Base-by-base conservation (phyloP, 148 eudicot genomes). In the Chenopodium berlandieri region DNA sequence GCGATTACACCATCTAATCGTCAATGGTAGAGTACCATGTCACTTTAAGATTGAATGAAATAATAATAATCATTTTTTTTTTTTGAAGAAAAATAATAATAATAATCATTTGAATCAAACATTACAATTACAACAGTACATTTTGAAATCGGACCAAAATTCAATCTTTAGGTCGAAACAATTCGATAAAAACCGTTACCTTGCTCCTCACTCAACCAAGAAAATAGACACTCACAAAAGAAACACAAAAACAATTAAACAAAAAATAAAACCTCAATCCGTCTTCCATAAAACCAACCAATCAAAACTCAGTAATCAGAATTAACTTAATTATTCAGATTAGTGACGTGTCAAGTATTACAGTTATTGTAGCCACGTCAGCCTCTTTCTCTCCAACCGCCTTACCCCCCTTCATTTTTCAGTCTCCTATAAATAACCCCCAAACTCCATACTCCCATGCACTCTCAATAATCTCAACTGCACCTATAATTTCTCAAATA, bases 341-440 rank as follows among this genome's bases (percentile, higher is more conserved):
- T 13, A 64, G 1, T 81, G 52, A 81, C 79, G 47, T 81, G 83
- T 48, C 64, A 10, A 0, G 9, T 9, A 22, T 48, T 19, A 48
- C 71, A 1, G 46, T 69, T 48, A 48, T 1, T 48, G 17, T 67
- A 12, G 14, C 2, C 47, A 69, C 73, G 73, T 69, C 3, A 14
- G 2, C 46, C 13, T 48, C 14, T 8, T 34, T 40, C 7, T 40
- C 44, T 9, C 52, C 52, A 48, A 48, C 52, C 13, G 11, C 52
- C 14, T 40, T 40, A 12, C 54, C 47, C 12, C 20, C 10, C 4
- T 9, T 0, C 56, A 63, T 56, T 7, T 22, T 63, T 52, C 81
- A 48, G 23, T 20, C 79, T 50, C 23, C 69, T 6, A 22, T 66
- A 34, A 22, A 81, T 30, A 58, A 19, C 13, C 72, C 13, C 44